These are phyloP conservation scores for Clonostachys sp. DNA, from an alignment of 2,329 filamentous ascomycete genomes.

Conservation along the genomic window DNA sequence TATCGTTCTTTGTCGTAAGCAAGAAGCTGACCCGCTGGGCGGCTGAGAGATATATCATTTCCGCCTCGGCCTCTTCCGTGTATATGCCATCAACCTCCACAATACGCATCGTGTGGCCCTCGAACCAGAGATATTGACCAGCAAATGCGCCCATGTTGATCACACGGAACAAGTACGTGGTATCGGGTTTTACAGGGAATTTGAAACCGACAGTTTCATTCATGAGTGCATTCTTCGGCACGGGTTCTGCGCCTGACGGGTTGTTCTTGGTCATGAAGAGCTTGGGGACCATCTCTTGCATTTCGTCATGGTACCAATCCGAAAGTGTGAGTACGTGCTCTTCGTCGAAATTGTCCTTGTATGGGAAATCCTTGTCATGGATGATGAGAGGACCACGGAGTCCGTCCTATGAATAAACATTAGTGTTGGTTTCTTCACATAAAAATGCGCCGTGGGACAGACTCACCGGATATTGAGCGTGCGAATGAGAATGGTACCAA, in stretches of 20 bases:
- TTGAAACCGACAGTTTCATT: conserved; percentile 63
- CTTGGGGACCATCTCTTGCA: conserved; percentile 34
- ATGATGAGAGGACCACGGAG: conserved; percentile 60
- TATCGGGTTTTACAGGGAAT: conserved; percentile 57
- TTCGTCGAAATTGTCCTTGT: conserved; percentile 51
- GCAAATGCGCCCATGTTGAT: conserved; percentile 65
- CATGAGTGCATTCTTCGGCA: conserved; percentile 64
- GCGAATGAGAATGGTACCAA: conserved; percentile 72
- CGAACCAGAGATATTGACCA: conserved; percentile 61
- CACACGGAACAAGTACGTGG: conserved; percentile 50
- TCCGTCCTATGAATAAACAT: conserved; percentile 39
- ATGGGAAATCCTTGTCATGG: conserved; percentile 56
- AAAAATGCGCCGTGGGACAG: no score
- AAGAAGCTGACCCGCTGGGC: conserved; percentile 64
- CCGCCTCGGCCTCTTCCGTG: conserved; percentile 52
- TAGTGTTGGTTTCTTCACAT: no score
- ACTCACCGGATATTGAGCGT: conserved; percentile 55
- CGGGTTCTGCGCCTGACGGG: conserved; percentile 55
- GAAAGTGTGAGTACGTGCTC: conserved; percentile 63
- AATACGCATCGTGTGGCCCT: conserved; percentile 62
- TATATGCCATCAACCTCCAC: conserved; percentile 72
- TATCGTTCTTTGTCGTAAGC: conserved; percentile 59
- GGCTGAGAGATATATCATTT: conserved; percentile 60
- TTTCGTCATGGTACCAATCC: conserved; percentile 65
- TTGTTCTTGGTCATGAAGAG: conserved; percentile 48